Conservation (phyloP, 2,329 filamentous ascomycete genomes). For the Exophiala aquamarina region DNA sequence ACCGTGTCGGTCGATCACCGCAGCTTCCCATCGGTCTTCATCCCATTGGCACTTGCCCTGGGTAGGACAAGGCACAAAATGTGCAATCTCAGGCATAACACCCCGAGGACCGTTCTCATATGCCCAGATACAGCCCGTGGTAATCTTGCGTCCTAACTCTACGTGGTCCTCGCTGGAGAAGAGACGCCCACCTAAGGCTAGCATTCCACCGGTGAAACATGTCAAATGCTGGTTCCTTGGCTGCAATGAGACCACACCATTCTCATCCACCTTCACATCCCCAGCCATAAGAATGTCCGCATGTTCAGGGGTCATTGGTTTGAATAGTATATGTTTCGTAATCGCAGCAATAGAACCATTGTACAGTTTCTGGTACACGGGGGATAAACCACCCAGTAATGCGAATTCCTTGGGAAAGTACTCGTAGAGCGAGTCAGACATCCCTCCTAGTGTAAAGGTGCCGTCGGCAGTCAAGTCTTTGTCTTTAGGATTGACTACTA, state of each 20-base stretch:
- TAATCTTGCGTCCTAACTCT: constrained; percentile 50
- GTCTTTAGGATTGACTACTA: constrained; percentile 31
- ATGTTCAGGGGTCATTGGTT: constrained; percentile 68
- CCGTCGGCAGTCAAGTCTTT: constrained; percentile 26
- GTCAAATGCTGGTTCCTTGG: constrained; percentile 58
- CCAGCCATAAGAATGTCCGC: constrained; percentile 65
- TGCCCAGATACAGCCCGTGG: constrained; percentile 58
- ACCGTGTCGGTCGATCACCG: constrained; percentile 21
- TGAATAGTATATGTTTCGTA: constrained; percentile 72
- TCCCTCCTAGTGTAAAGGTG: constrained; percentile 54
- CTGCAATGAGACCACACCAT: constrained; percentile 24
- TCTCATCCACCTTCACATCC: constrained; percentile 35
- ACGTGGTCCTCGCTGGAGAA: constrained; percentile 51
- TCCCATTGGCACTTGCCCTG: constrained; percentile 39
- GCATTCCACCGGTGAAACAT: constrained; percentile 71
- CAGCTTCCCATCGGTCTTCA: constrained; percentile 30
- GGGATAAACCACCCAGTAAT: constrained; percentile 69
- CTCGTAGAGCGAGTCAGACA: constrained; percentile 58
- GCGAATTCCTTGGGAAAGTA: constrained; percentile 66
- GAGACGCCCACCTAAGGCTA: constrained; percentile 53
- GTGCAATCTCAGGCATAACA: constrained; percentile 56
- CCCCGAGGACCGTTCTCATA: constrained; percentile 50
- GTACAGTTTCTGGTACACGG: constrained; percentile 67
- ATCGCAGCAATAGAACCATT: constrained; percentile 64
- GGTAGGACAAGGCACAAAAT: constrained; percentile 43